Percentiles rank a stretch among this genome's conserved stretches.
Evolutionary conservation across 1,139 yeast genomes (phyloP).

Genomic region (Candida freyschussii): DNA sequence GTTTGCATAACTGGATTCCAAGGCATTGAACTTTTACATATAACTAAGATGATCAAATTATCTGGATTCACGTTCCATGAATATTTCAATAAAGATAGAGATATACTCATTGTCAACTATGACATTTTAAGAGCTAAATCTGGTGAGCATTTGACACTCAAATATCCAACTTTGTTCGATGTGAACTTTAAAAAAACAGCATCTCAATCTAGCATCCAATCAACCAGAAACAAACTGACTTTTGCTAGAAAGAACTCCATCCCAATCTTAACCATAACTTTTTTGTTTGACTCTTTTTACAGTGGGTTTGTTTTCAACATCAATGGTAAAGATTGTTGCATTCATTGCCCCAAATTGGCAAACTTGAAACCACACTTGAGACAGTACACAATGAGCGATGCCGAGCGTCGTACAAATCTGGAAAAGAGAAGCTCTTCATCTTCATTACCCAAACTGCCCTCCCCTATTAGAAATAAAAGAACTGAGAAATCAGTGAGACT

Average conservation of each 20-base stretch:
- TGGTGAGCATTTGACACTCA: constrained; percentile 10
- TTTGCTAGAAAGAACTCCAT: constrained; percentile 55
- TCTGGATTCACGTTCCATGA: constrained; percentile 43
- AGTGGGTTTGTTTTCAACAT: constrained; percentile 21
- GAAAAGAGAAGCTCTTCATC: constrained; percentile 8
- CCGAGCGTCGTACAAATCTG: constrained; percentile 1
- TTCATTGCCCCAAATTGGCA: constrained; percentile 39
- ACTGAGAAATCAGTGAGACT: constrained; percentile 28
- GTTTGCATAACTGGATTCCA: constrained; percentile 75
- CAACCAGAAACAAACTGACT: constrained; percentile 48
- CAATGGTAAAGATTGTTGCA: constrained; percentile 45
- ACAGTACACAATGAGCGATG: constrained; percentile 7
- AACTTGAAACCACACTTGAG: constrained; percentile 13
- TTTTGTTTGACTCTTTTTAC: constrained; percentile 40
- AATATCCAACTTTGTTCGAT: constrained; percentile 18
- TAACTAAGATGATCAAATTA: constrained; percentile 55
- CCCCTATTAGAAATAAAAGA: constrained; percentile 31
- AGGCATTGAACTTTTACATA: constrained; percentile 77
- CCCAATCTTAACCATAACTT: constrained; percentile 52
- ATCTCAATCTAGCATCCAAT: constrained; percentile 18
- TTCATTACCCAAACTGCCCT: constrained; percentile 28
- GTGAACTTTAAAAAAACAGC: constrained; percentile 9
- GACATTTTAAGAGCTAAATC: constrained; percentile 28
- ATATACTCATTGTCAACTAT: constrained; percentile 59
- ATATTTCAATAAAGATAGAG: constrained; percentile 51